These are phyloP conservation scores for Cotoneaster glaucophyllus DNA, from an alignment of 306 rosid species.

Conservation along the genomic window DNA sequence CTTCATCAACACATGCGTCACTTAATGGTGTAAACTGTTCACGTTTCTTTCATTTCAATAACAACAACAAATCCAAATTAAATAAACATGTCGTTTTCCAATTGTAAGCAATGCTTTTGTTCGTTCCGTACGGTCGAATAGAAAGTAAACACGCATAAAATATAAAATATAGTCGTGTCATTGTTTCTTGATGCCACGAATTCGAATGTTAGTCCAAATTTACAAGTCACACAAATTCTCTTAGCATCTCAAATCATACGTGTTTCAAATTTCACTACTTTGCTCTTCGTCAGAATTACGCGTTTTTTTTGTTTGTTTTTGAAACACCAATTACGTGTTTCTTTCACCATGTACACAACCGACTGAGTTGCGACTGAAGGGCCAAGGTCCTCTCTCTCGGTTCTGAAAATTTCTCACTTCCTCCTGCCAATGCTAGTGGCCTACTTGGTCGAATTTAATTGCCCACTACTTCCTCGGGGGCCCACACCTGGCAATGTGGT, in stretches of 20 bases:
- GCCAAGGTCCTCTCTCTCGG: background rate
- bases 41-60: too few relatives aligned
- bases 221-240: background rate
- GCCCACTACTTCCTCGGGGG: background rate
- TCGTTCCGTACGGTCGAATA: background rate
- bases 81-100: background rate
- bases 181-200: rapidly evolving
- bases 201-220: too few relatives aligned
- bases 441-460: background rate
- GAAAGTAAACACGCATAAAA: background rate
- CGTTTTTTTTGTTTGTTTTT: too few relatives aligned
- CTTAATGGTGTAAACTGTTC: rapidly evolving
- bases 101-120: background rate
- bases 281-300: background rate
- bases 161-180: background rate
- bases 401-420: background rate
- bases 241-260: background rate
- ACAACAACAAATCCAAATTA: too few relatives aligned
- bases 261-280: background rate
- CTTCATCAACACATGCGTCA: background rate
- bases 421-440: background rate
- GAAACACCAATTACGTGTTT: too few relatives aligned
- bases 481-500: too few relatives aligned
- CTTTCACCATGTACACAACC: background rate
- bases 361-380: background rate